phyloP scores from a whole-genome alignment of 169 alveolate genomes.

The Cryptosporidium canis region DNA sequence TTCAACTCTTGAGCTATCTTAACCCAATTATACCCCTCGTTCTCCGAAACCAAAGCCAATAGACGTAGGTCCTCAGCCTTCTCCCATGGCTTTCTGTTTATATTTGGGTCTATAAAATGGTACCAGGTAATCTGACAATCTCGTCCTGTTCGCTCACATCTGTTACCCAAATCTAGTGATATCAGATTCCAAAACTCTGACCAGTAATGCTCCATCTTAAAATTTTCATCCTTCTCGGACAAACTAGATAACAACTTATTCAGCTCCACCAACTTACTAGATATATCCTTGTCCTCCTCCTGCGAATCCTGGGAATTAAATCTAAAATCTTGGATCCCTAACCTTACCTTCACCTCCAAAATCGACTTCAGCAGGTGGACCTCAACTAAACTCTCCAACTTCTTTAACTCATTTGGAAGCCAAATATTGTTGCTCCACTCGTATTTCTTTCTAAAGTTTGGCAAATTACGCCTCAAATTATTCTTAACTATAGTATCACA shows the following conservation, averaged over 20 bases:
- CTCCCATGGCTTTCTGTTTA: conserved; percentile 40
- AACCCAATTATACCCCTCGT: conserved; percentile 57
- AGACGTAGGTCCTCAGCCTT: conserved; percentile 50
- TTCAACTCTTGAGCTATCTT: conserved; percentile 23
- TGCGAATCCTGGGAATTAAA: conserved; percentile 3
- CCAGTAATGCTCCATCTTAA: conserved; percentile 52
- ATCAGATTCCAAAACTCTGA: conserved; percentile 58
- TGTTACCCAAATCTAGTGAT: conserved; percentile 53
- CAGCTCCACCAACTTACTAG: conserved; percentile 19
- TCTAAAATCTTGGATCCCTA: conserved; percentile 1
- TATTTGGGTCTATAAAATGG: conserved; percentile 63
- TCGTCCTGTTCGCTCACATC: conserved; percentile 70
- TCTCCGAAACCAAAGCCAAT: conserved; percentile 32
- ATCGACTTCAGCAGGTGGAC: conserved; percentile 35
- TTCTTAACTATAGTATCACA: conserved; percentile 31
- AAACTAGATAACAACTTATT: background rate
- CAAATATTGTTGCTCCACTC: conserved; percentile 65
- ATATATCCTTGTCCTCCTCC: background rate
- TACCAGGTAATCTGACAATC: conserved; percentile 72
- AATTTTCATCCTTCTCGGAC: background rate
- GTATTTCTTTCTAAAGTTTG: conserved; percentile 54
- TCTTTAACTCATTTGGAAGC: conserved; percentile 47
- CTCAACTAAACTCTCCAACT: conserved; percentile 15
- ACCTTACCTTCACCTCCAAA: conserved; percentile 14
- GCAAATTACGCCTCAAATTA: conserved; percentile 25